Evolutionary conservation across 106 monocot genomes (phyloP).

Genomic region (Iris macrosiphon): DNA sequence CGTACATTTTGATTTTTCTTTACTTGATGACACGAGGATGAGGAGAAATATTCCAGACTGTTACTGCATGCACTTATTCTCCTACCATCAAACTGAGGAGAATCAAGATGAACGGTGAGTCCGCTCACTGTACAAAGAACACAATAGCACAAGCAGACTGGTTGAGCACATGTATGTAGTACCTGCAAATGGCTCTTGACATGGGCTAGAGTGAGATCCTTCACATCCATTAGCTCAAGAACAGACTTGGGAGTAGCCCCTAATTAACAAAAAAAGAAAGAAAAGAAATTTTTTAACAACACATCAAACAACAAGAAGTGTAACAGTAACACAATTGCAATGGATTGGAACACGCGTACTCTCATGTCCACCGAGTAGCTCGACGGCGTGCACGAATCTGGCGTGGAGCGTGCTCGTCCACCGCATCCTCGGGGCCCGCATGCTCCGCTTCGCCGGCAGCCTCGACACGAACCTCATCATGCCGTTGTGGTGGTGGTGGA

Average conservation of each 20-base stretch:
- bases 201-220: slow-evolving; percentile 82
- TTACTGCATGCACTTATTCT: too few species aligned
- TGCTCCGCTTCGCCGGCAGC: slow-evolving; percentile 21
- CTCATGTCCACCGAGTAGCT: slow-evolving; percentile 31
- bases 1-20: too few species aligned
- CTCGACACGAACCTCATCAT: slow-evolving; percentile 15
- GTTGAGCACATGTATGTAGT: too few species aligned
- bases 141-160: too few species aligned
- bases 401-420: slow-evolving; percentile 33
- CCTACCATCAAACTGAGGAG: too few species aligned
- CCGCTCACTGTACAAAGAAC: too few species aligned
- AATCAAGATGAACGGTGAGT: too few species aligned
- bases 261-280: slow-evolving; percentile 1
- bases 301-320: neutral
- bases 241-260: slow-evolving; percentile 39
- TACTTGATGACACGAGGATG: too few species aligned
- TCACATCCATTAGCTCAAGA: slow-evolving; percentile 32
- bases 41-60: too few species aligned
- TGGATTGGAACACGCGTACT: too few species aligned
- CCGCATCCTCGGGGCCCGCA: slow-evolving; percentile 33
- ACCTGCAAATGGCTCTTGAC: slow-evolving; percentile 89
- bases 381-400: slow-evolving; percentile 32
- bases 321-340: too few species aligned
- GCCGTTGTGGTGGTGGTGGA: neutral
- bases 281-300: neutral